phyloP scores from a whole-genome alignment of 345 rosid genomes.

The Populus tremula region DNA sequence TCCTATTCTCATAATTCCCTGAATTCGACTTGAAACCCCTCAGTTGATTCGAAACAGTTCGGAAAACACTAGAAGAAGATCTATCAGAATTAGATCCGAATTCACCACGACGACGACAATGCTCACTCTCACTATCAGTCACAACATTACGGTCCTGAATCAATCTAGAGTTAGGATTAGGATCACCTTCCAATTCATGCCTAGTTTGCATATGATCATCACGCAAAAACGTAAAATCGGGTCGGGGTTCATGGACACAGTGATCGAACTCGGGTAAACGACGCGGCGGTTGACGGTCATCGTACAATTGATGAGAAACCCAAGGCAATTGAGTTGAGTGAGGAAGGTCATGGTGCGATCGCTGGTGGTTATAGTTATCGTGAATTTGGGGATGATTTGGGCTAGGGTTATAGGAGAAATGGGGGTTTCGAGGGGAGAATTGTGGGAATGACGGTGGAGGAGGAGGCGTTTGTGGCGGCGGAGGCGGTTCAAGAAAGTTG shows the following conservation, averaged over 20 bases:
- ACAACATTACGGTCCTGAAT: slow-evolving; percentile 30
- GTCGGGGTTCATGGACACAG: not conserved
- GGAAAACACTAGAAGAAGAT: slow-evolving; percentile 40
- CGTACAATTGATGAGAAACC: slow-evolving; percentile 9
- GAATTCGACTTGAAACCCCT: slow-evolving; percentile 33
- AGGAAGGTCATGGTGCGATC: slow-evolving; percentile 23
- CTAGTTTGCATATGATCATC: slow-evolving; percentile 25
- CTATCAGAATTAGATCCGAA: slow-evolving; percentile 38
- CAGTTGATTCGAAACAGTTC: slow-evolving; percentile 14
- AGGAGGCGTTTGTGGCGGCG: not conserved
- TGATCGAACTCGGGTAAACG: slow-evolving; percentile 9
- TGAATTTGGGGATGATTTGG: slow-evolving; percentile 7
- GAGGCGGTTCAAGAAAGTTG: not conserved
- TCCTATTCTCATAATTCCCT: slow-evolving; percentile 18
- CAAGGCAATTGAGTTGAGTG: slow-evolving; percentile 27
- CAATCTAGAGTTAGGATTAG: slow-evolving; percentile 35
- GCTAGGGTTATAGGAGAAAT: slow-evolving; percentile 9
- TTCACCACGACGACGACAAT: slow-evolving; percentile 27
- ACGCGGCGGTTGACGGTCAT: slow-evolving; percentile 7
- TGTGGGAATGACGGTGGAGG: not conserved
- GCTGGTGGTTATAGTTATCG: not conserved
- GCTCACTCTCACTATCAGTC: slow-evolving; percentile 19
- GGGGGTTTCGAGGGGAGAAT: not conserved
- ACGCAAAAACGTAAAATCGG: slow-evolving; percentile 28
- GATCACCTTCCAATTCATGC: slow-evolving; percentile 39